Conservation (phyloP, 140 eudicot genomes). For the Flaveria floridana region DNA sequence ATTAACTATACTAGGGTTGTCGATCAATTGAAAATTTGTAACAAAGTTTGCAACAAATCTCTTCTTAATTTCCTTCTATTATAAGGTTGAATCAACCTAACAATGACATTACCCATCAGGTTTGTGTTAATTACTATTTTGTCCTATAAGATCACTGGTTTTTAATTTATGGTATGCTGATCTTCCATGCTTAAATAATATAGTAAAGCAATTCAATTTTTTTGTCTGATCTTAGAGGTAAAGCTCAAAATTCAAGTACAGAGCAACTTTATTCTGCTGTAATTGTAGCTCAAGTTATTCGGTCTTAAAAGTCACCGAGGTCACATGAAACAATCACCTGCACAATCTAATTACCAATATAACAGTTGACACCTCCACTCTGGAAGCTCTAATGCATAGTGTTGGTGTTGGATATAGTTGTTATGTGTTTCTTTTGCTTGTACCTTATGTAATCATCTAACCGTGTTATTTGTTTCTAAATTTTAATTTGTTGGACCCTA, state of each 20-base stretch:
- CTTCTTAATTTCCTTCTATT: slow-evolving; percentile 73
- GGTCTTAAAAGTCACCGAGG: slow-evolving; percentile 38
- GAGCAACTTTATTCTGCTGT: slow-evolving; percentile 38
- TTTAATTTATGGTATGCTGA: slow-evolving; percentile 10
- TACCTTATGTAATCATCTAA: too few relatives aligned
- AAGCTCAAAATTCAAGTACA: slow-evolving; percentile 33
- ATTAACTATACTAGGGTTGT: slow-evolving; percentile 21
- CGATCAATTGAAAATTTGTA: slow-evolving; percentile 44
- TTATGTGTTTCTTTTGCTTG: too few relatives aligned
- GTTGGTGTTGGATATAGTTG: too few relatives aligned
- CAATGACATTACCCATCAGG: slow-evolving; percentile 52
- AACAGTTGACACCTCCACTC: too few relatives aligned
- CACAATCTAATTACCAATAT: too few relatives aligned
- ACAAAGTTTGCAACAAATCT: slow-evolving; percentile 68
- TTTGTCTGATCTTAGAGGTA: slow-evolving; percentile 37
- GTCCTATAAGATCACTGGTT: not conserved
- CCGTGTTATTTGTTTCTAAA: too few relatives aligned
- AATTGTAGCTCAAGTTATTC: slow-evolving; percentile 42
- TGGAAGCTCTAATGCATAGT: too few relatives aligned
- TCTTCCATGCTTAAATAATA: slow-evolving; percentile 26
- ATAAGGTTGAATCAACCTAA: slow-evolving; percentile 50
- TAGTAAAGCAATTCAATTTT: slow-evolving; percentile 46
- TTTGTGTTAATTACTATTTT: slow-evolving; percentile 23
- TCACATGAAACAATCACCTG: slow-evolving; percentile 16
- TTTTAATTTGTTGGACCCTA: too few relatives aligned